phyloP scores from a whole-genome alignment of 768 basidiomycete species.

The Termitomyces sp. region DNA sequence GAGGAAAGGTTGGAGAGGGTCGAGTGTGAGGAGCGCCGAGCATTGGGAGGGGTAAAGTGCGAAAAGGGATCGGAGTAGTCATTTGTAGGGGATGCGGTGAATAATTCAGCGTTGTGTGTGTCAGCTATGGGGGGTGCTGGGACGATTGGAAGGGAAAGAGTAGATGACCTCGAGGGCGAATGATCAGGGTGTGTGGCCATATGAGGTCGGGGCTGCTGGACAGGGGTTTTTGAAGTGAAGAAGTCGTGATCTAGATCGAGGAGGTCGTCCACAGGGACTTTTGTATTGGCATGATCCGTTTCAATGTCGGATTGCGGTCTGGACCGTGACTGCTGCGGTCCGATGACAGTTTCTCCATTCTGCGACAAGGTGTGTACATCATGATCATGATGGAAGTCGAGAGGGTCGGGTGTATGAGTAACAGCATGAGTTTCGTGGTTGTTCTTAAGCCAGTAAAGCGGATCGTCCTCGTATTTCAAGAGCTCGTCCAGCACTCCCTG shows the following conservation, averaged over 20 bases:
- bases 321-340: not conserved
- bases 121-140: slow-evolving; percentile 21
- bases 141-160: slow-evolving; percentile 18
- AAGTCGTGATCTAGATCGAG: slow-evolving; percentile 38
- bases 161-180: slow-evolving; percentile 28
- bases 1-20: slow-evolving; percentile 48
- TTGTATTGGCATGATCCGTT: slow-evolving; percentile 1
- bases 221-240: slow-evolving; percentile 21
- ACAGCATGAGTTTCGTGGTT: not conserved
- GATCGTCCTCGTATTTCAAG: slow-evolving; percentile 66
- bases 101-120: slow-evolving; percentile 20
- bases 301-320: not conserved
- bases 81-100: slow-evolving; percentile 20
- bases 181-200: slow-evolving; percentile 18
- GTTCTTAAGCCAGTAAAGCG: slow-evolving; percentile 55
- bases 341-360: not conserved
- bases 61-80: slow-evolving; percentile 11
- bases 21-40: slow-evolving; percentile 29
- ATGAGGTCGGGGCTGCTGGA: slow-evolving; percentile 9
- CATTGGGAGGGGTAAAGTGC: not conserved
- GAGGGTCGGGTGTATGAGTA: not conserved
- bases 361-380: not conserved
- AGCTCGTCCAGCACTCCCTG: slow-evolving; percentile 62
- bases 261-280: slow-evolving; percentile 16
- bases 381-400: not conserved